Evolutionary conservation across 371 early-diverging fungal species (phyloP), one percentile per base, ranked within the genome.

Genomic region (Mucor circinelloides): DNA sequence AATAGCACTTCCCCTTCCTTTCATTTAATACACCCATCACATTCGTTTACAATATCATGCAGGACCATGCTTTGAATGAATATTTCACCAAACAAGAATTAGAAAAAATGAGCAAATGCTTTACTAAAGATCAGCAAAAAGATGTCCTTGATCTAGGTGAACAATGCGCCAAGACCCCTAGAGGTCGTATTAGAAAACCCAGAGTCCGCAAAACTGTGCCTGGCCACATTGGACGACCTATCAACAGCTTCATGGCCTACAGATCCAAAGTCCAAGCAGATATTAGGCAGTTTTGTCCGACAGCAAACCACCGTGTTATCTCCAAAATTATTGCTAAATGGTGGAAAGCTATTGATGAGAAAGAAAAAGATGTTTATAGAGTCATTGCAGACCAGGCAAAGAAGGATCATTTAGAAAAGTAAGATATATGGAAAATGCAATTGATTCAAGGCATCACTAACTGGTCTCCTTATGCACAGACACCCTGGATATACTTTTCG

Each of bases 401-500:
- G 62, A 55, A 71, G 32, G 81, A 80, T 55, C 92, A 91, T 74
- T 70, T 77, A 57, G 69, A 81, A 62, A 69, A 73, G 78, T 87
- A 89, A 72, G n/a, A 85, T 84, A 10, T 34, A 30, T 58, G 34
- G 15, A 31, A 21, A 3, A 7, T 12, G 13, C 6, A n/a, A 55
- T 36, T 19, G 15, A 23, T 12, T 19, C 13, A 6, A 25, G 42
- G 31, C 27, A 6, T 1, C 10, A 58, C 3, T 21, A 74, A 69
- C 69, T 70, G 6, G 1, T 61, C 9, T n/a, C 17, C 3, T 10
- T 52, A 36, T 36, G 36, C 36, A 50, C 48, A 73, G 83, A 66
- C 87, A 91, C 64, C 92, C 92, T 12, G 81, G 85, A 65, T 92
- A 91, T 78, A 89, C 87, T 72, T 92, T 89, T 52, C 72, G 81